A percentile compares a stretch with the other conserved stretches of the same genome.
Evolutionary conservation across 208 protist species (phyloP).

Genomic region (Acanthamoeba healyi): DNA sequence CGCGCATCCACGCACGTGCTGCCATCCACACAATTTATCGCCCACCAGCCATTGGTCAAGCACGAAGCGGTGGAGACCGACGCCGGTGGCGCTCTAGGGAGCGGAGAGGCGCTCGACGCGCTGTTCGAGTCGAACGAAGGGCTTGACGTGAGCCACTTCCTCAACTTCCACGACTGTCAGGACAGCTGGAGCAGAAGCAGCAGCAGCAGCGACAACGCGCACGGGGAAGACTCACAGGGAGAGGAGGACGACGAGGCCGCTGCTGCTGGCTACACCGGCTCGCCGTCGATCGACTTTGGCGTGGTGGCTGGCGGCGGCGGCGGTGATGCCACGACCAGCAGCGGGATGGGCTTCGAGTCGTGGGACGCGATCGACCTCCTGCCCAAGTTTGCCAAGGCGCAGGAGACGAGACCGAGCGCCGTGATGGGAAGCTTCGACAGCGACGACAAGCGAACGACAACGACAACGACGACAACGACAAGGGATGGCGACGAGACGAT

Average conservation of each 20-base stretch:
- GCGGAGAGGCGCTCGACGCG: not conserved
- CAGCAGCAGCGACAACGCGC: not conserved
- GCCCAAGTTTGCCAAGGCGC: not conserved
- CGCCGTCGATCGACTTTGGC: constrained; percentile 15
- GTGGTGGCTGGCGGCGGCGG: not conserved
- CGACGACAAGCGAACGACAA: not conserved
- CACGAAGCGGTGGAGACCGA: too few relatives aligned
- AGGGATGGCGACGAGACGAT: not conserved
- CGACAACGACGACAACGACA: not conserved
- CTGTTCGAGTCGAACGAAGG: constrained; percentile 3
- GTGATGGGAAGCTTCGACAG: not conserved
- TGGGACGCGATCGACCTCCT: not conserved
- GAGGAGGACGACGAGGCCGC: not conserved
- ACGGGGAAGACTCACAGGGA: not conserved
- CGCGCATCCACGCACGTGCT: not conserved
- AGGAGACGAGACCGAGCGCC: not conserved
- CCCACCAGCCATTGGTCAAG: not conserved
- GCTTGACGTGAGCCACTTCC: not conserved
- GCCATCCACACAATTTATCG: not conserved
- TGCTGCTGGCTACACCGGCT: not conserved
- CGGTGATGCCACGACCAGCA: too few relatives aligned
- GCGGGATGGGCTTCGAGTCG: not conserved
- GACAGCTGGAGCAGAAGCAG: not conserved
- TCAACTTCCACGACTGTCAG: not conserved
- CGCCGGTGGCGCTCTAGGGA: too few relatives aligned